Evolutionary conservation across 2,329 filamentous ascomycete genomes (phyloP).

Genomic region (Microdochium nivale): DNA sequence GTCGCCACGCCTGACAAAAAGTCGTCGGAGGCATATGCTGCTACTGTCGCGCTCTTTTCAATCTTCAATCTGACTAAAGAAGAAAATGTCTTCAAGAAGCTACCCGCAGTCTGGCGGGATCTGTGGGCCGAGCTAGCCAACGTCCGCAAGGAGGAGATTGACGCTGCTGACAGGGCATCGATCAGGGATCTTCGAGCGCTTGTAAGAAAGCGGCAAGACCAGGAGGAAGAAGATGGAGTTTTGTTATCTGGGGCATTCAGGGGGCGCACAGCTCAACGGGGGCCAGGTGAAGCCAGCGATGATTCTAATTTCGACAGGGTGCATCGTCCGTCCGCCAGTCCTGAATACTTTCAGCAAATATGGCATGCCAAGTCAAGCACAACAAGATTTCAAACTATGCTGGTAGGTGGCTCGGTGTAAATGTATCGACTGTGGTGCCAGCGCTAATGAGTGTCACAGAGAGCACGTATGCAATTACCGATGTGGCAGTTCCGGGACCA

Average conservation of each 20-base stretch:
- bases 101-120: slow-evolving; percentile 76
- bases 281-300: slow-evolving; percentile 37
- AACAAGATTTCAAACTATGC: slow-evolving; percentile 68
- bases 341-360: slow-evolving; percentile 45
- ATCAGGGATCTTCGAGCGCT: slow-evolving; percentile 62
- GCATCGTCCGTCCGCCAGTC: slow-evolving; percentile 26
- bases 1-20: slow-evolving; percentile 65
- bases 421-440: background rate
- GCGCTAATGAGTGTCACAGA: slow-evolving; percentile 13
- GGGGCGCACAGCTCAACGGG: slow-evolving; percentile 41
- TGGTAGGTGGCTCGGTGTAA: slow-evolving; percentile 32
- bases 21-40: slow-evolving; percentile 82
- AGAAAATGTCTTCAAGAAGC: slow-evolving; percentile 71
- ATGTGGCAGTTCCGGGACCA: slow-evolving; percentile 80
- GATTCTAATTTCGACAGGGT: slow-evolving; percentile 35
- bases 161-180: slow-evolving; percentile 59
- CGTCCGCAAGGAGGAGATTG: slow-evolving; percentile 59
- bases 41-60: slow-evolving; percentile 73
- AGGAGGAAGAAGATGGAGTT: slow-evolving; percentile 65
- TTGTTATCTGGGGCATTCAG: slow-evolving; percentile 71
- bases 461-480: slow-evolving; percentile 69
- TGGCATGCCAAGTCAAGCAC: slow-evolving; percentile 51
- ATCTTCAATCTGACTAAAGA: slow-evolving; percentile 73
- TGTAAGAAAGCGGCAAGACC: slow-evolving; percentile 59
- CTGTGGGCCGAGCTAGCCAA: slow-evolving; percentile 74